phyloP scores from a whole-genome alignment of 2,329 filamentous ascomycete species.

The Chaetomium sp. region DNA sequence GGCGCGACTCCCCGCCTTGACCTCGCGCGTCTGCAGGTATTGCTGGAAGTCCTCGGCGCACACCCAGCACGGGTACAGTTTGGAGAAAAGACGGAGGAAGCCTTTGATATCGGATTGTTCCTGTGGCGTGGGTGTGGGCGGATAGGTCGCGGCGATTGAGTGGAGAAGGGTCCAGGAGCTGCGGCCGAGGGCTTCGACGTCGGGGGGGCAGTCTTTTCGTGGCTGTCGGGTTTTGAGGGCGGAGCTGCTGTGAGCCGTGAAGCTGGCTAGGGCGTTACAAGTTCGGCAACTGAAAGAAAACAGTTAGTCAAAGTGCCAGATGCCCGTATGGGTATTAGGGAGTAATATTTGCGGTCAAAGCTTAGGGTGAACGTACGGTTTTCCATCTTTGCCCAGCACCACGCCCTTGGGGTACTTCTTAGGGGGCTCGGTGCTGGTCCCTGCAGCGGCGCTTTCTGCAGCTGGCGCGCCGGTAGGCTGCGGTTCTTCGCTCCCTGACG shows the following conservation, averaged over 20 bases:
- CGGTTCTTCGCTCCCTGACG: conserved; percentile 32
- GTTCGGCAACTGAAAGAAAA: conserved; percentile 55
- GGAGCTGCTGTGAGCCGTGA: conserved; percentile 48
- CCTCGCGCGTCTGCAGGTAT: conserved; percentile 70
- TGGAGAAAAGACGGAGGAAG: conserved; percentile 76
- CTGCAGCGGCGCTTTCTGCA: conserved; percentile 18
- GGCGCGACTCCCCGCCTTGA: conserved; percentile 51
- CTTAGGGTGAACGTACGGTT: conserved; percentile 57
- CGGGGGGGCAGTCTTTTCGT: conserved; percentile 69
- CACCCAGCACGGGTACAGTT: conserved; percentile 90
- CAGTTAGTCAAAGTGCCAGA: neutral
- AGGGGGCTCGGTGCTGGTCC: conserved; percentile 30
- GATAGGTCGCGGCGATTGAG: conserved; percentile 83
- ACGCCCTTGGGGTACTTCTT: conserved; percentile 63
- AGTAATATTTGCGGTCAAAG: neutral
- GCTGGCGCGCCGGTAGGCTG: conserved; percentile 14
- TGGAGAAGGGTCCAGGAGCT: conserved; percentile 92
- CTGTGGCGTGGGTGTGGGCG: conserved; percentile 55
- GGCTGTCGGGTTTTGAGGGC: conserved; percentile 36
- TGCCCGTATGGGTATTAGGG: neutral
- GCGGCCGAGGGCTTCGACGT: conserved; percentile 80
- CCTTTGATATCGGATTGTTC: conserved; percentile 70
- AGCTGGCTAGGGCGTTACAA: conserved; percentile 62
- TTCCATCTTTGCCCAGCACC: conserved; percentile 72
- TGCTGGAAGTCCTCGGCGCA: conserved; percentile 86